Percentiles rank a stretch among this genome's conserved stretches.
phyloP scores from a whole-genome alignment of 345 rosid species.

The Moricandia arvensis region DNA sequence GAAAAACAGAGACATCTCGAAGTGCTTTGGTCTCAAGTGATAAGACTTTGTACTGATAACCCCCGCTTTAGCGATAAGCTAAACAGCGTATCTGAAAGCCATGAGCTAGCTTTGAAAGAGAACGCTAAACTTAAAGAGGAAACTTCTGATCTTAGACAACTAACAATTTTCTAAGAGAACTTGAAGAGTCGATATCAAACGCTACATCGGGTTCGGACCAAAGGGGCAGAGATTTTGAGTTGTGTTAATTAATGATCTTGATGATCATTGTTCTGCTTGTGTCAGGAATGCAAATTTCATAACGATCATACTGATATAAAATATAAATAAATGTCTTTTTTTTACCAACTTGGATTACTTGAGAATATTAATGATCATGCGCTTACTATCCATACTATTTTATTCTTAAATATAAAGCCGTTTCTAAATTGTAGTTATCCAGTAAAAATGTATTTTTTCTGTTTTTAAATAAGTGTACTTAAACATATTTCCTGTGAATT shows the following conservation, averaged over 20 bases:
- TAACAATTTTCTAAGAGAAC: neutral
- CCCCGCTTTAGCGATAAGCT: neutral
- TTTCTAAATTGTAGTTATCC: neutral
- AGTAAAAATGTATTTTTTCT: neutral
- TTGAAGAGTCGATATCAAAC: slow-evolving; percentile 36
- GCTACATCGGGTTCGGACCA: slow-evolving; percentile 27
- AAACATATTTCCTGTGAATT: too few relatives aligned
- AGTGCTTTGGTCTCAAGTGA: neutral
- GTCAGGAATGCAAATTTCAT: slow-evolving; percentile 21
- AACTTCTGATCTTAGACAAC: neutral
- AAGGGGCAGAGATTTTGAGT: slow-evolving; percentile 12
- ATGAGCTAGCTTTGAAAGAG: neutral
- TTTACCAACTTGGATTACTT: slow-evolving; percentile 27
- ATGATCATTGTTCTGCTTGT: slow-evolving; percentile 7
- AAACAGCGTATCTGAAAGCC: neutral
- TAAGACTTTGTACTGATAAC: neutral
- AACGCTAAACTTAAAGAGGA: neutral
- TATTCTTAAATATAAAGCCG: neutral
- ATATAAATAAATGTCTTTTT: slow-evolving; percentile 15
- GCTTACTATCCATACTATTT: slow-evolving; percentile 9
- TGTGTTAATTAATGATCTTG: slow-evolving; percentile 24
- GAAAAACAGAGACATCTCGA: neutral
- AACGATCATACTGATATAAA: slow-evolving; percentile 12
- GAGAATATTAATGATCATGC: slow-evolving; percentile 5
- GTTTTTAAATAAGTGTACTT: too few relatives aligned